Evolutionary conservation across 495 filamentous ascomycete species (phyloP).

Genomic region (Penicillium daleae): DNA sequence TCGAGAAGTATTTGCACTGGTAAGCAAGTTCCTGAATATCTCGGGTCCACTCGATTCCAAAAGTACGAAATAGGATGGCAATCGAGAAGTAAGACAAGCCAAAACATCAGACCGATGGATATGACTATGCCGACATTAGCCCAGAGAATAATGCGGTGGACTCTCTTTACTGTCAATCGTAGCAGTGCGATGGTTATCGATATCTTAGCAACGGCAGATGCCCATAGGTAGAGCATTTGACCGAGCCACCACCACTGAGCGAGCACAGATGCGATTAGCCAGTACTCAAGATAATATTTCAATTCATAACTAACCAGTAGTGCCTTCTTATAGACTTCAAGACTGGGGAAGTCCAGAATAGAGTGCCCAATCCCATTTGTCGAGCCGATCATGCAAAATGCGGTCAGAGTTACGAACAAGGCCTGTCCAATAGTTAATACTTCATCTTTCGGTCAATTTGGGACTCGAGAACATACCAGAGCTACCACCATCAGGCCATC

Average conservation of each 20-base stretch:
- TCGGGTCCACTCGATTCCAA: constrained; percentile 26
- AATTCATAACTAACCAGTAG: constrained; percentile 15
- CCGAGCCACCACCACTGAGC: constrained; percentile 31
- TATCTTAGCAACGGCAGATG: constrained; percentile 39
- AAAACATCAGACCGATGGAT: constrained; percentile 33
- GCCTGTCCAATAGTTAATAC: constrained; percentile 9
- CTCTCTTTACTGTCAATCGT: constrained; percentile 37
- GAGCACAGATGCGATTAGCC: neutral
- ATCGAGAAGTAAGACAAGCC: constrained; percentile 32
- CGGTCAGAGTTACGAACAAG: constrained; percentile 14
- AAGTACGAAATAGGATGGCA: constrained; percentile 38
- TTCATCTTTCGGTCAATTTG: neutral
- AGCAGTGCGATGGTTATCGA: constrained; percentile 49
- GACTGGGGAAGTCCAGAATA: constrained; percentile 18
- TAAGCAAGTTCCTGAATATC: constrained; percentile 24
- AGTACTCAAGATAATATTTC: neutral
- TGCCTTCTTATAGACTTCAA: constrained; percentile 15
- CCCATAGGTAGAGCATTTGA: constrained; percentile 42
- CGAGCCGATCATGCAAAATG: constrained; percentile 23
- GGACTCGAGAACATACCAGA: constrained; percentile 15
- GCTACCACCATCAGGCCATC: constrained; percentile 33
- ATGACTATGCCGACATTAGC: constrained; percentile 35
- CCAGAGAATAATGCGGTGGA: constrained; percentile 37
- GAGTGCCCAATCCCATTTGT: constrained; percentile 22
- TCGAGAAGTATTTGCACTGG: constrained; percentile 11